A percentile compares a stretch with the other conserved stretches of the same genome.
phyloP scores from a whole-genome alignment of 345 rosid species.

The Lepidium sativum region DNA sequence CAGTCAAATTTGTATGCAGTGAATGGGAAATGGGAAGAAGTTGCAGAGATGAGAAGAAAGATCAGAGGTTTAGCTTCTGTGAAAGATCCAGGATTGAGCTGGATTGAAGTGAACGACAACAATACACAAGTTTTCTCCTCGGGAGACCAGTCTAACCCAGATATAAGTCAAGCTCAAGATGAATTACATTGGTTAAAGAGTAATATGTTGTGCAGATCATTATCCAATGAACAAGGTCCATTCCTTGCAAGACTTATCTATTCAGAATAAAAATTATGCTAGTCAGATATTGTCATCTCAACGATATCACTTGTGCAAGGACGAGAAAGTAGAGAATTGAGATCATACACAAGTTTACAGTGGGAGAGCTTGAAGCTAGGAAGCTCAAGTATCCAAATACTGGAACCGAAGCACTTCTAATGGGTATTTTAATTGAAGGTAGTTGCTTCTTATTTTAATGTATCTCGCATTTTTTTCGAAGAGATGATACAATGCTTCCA shows the following conservation, averaged over 20 bases:
- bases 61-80: slow-evolving; percentile 44
- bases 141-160: slow-evolving; percentile 45
- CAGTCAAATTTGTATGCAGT: slow-evolving; percentile 72
- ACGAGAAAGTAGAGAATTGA: too few relatives aligned
- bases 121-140: slow-evolving; percentile 47
- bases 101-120: slow-evolving; percentile 61
- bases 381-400: slow-evolving; percentile 65
- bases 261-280: not conserved
- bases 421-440: slow-evolving; percentile 83
- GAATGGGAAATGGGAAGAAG: slow-evolving; percentile 56
- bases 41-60: slow-evolving; percentile 52
- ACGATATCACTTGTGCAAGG: not conserved
- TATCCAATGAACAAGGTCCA: slow-evolving; percentile 8
- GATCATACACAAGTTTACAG: too few relatives aligned
- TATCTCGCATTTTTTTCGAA: not conserved
- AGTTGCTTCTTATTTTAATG: not conserved
- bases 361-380: slow-evolving; percentile 78
- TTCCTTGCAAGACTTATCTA: not conserved
- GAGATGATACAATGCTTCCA: not conserved
- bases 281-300: slow-evolving; percentile 4
- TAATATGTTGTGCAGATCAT: slow-evolving; percentile 39
- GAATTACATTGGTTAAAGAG: slow-evolving; percentile 37
- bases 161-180: slow-evolving; percentile 29
- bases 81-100: slow-evolving; percentile 75
- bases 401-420: slow-evolving; percentile 74